Conservation (phyloP, 2,329 filamentous ascomycete genomes). For the Aspergillus pseudonomiae region DNA sequence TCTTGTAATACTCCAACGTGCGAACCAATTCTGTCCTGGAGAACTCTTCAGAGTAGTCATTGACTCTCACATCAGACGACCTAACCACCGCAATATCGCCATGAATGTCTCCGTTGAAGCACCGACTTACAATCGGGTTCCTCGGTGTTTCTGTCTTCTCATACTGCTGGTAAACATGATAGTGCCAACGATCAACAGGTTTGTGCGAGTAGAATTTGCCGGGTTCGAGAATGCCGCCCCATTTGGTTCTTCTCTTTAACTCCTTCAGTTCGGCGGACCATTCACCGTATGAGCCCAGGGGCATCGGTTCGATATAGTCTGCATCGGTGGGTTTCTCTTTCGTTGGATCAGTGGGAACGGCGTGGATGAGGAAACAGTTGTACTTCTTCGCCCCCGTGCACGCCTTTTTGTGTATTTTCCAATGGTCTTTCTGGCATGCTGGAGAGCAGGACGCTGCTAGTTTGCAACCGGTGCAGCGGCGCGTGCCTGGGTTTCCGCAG, state of each 20-base stretch:
- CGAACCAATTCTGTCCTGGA: not conserved
- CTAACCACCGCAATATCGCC: not conserved
- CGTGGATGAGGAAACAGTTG: constrained; percentile 14
- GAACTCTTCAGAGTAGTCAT: not conserved
- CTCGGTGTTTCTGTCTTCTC: not conserved
- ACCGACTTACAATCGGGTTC: not conserved
- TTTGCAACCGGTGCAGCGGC: not conserved
- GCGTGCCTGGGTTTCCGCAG: not conserved
- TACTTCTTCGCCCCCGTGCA: not conserved
- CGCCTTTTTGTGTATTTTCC: not conserved
- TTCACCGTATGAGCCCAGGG: constrained; percentile 6
- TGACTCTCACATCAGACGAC: not conserved
- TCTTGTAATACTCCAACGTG: not conserved
- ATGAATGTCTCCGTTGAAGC: not conserved
- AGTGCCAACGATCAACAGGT: not conserved
- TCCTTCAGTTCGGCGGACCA: not conserved
- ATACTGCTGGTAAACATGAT: not conserved
- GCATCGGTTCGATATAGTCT: constrained; percentile 13
- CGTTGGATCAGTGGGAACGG: not conserved
- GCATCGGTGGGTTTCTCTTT: constrained; percentile 5
- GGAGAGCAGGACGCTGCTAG: not conserved
- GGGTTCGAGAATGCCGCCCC: not conserved
- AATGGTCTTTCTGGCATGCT: not conserved
- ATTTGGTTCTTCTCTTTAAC: not conserved
- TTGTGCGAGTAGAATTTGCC: not conserved